Percentiles rank a stretch among this genome's conserved stretches.
phyloP scores from a whole-genome alignment of 352 stramenopile species.

The Pythium phragmiticola region DNA sequence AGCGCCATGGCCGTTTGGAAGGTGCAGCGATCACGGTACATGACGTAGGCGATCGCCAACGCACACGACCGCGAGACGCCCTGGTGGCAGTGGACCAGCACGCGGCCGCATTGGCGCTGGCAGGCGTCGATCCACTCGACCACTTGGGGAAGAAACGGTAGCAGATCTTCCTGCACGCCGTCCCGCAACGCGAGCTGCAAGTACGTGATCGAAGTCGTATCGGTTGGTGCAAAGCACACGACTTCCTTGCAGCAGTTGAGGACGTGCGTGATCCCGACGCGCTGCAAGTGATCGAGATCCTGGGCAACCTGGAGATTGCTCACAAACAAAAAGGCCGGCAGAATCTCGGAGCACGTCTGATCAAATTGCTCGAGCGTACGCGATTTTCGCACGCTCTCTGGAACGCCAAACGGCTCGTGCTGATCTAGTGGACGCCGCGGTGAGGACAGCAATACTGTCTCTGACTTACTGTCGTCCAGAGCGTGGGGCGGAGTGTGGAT shows the following conservation, averaged over 20 bases:
- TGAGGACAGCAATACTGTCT: too few relatives aligned
- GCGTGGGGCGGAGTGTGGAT: conserved; percentile 18
- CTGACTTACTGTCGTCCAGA: neutral
- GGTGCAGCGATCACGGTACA: conserved; percentile 34
- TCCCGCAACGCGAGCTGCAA: conserved; percentile 52
- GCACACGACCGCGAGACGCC: conserved; percentile 71
- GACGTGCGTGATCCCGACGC: conserved; percentile 51
- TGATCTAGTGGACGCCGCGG: neutral
- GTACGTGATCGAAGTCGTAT: neutral
- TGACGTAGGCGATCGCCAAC: conserved; percentile 63
- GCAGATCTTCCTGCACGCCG: conserved; percentile 60
- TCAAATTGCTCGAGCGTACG: conserved; percentile 35
- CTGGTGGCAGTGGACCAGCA: conserved; percentile 72
- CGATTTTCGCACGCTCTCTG: conserved; percentile 67
- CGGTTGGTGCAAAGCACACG: conserved; percentile 1
- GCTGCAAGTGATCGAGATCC: conserved; percentile 26
- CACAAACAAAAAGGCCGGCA: conserved; percentile 53
- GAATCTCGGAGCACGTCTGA: conserved; percentile 59
- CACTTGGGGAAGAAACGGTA: conserved; percentile 52
- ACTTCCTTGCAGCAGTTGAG: conserved; percentile 60
- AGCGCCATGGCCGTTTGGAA: conserved; percentile 36
- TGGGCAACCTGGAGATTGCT: conserved; percentile 49
- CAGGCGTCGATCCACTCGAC: conserved; percentile 41
- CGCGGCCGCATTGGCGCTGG: conserved; percentile 21
- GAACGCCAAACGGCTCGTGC: conserved; percentile 29